Conservation (phyloP, 805 yeast species). For the Isabelozyma gotoi region DNA sequence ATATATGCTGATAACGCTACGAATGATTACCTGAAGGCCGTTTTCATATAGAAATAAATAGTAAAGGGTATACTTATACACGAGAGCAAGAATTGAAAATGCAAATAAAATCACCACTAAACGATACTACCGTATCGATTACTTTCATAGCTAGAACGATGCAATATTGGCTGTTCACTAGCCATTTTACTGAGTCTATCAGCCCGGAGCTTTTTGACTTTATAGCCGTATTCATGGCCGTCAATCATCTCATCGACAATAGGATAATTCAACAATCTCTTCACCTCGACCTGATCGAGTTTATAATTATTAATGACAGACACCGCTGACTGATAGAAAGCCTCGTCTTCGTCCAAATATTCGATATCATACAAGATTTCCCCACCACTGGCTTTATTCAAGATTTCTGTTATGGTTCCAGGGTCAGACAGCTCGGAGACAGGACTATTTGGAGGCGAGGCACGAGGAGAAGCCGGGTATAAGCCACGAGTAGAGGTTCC, state of each 20-base stretch:
- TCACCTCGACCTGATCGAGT: constrained; percentile 33
- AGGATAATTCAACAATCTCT: constrained; percentile 39
- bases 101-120: constrained; percentile 8
- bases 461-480: constrained; percentile 26
- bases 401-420: constrained; percentile 19
- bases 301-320: constrained; percentile 30
- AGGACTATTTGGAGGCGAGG: constrained; percentile 21
- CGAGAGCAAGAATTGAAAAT: neutral
- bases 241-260: constrained; percentile 42
- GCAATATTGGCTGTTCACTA: constrained; percentile 10
- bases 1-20: too few relatives aligned
- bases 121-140: constrained; percentile 28
- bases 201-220: constrained; percentile 36
- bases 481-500: constrained; percentile 34
- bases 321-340: constrained; percentile 29
- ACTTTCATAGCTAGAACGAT: constrained; percentile 10
- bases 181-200: constrained; percentile 14
- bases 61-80: too few relatives aligned
- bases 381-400: constrained; percentile 11
- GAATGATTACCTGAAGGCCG: too few relatives aligned
- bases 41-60: too few relatives aligned
- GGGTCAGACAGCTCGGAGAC: constrained; percentile 4
- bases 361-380: constrained; percentile 32
- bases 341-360: constrained; percentile 38
- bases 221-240: constrained; percentile 42